A percentile compares a stretch with the other conserved stretches of the same genome.
Conservation (phyloP, 2,329 filamentous ascomycete species). For the Aspergillus carbonarius region DNA sequence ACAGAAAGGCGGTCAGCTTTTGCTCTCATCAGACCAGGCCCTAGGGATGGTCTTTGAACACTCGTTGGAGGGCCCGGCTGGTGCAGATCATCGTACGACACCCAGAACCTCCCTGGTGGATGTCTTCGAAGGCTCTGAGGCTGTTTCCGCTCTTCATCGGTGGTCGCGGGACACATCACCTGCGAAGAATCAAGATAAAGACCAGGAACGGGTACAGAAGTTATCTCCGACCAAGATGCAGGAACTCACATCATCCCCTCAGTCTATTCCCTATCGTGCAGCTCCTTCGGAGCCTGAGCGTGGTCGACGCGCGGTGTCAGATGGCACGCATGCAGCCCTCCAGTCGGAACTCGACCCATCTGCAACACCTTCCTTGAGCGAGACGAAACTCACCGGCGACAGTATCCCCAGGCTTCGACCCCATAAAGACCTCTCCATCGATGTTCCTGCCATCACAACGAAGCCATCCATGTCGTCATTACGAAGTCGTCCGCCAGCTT, state of each 20-base stretch:
- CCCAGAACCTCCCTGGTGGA: conserved; percentile 28
- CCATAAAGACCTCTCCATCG: conserved; percentile 21
- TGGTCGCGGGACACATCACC: conserved; percentile 27
- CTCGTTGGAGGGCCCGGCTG: conserved; percentile 7
- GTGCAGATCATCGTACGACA: conserved; percentile 9
- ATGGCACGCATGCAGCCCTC: conserved; percentile 14
- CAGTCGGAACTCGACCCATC: conserved; percentile 13
- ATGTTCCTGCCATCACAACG: neutral
- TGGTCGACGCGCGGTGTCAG: conserved; percentile 24
- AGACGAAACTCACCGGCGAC: conserved; percentile 23
- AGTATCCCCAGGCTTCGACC: conserved; percentile 23
- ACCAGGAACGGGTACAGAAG: conserved; percentile 42
- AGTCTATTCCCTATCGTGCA: conserved; percentile 53
- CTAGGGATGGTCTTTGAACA: conserved; percentile 23
- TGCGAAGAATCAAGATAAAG: conserved; percentile 26
- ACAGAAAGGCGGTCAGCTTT: conserved; percentile 16
- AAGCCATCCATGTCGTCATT: conserved; percentile 20
- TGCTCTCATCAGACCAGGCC: conserved; percentile 16
- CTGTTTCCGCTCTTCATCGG: conserved; percentile 23
- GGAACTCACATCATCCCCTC: conserved; percentile 54
- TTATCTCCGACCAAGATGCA: conserved; percentile 56
- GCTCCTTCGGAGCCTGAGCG: conserved; percentile 27
- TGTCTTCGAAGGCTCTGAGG: conserved; percentile 30
- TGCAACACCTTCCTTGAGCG: conserved; percentile 26
- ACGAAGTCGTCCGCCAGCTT: conserved; percentile 32